Evolutionary conservation across 768 basidiomycete genomes (phyloP).

Genomic region (Rhodotorula diobovata): DNA sequence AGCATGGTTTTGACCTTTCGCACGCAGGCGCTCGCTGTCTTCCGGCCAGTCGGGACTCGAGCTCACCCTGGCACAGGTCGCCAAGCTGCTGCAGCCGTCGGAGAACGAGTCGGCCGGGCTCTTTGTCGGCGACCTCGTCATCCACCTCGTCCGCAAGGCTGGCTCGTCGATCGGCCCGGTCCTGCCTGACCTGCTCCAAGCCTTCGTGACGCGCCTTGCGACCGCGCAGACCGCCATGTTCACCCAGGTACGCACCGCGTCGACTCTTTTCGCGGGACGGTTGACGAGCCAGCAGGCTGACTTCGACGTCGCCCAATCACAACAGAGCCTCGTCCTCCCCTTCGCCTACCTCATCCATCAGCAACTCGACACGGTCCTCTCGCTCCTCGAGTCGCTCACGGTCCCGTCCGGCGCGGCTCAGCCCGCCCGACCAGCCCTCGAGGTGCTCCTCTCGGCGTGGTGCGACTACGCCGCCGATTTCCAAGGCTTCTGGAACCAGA

Average conservation of each 20-base stretch:
- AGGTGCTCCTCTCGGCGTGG: constrained; percentile 86
- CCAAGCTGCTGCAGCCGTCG: constrained; percentile 64
- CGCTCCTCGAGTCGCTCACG: constrained; percentile 65
- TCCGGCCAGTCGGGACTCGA: constrained; percentile 70
- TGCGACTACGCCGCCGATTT: constrained; percentile 90
- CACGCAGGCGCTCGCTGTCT: constrained; percentile 52
- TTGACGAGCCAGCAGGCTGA: no score
- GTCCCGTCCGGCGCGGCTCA: constrained; percentile 47
- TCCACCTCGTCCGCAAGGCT: constrained; percentile 80
- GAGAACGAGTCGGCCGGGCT: constrained; percentile 89
- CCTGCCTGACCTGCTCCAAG: constrained; percentile 77
- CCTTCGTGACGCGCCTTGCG: constrained; percentile 73
- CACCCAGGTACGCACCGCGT: constrained; percentile 59
- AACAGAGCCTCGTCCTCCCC: constrained; percentile 78
- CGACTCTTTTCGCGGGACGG: constrained; percentile 5
- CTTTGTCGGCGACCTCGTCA: constrained; percentile 88
- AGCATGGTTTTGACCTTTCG: background rate
- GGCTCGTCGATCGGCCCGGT: constrained; percentile 76
- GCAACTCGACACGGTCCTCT: constrained; percentile 72
- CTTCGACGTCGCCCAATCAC: background rate
- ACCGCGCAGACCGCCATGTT: constrained; percentile 86
- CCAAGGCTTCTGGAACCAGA: constrained; percentile 84
- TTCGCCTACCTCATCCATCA: constrained; percentile 89
- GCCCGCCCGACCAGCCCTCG: constrained; percentile 56
- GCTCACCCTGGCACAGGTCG: constrained; percentile 68